A percentile compares a stretch with the other conserved stretches of the same genome.
These are phyloP conservation scores for Wolfiporia cocos DNA, from an alignment of 1,284 basidiomycete genomes.

Conservation along the genomic window DNA sequence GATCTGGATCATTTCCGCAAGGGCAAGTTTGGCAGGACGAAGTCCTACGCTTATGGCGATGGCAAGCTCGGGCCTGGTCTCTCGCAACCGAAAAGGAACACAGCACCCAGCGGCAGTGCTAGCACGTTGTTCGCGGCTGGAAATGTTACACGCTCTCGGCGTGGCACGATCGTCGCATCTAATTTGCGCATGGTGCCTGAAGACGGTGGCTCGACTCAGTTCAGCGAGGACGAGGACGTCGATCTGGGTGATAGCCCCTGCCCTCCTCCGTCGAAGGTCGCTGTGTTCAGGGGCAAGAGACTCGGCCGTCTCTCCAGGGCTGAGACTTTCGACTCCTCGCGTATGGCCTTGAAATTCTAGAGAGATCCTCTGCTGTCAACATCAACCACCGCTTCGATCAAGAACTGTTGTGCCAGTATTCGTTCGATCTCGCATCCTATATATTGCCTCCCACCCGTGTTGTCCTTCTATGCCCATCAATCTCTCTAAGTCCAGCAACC, in stretches of 20 bases:
- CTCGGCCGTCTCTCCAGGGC: constrained; percentile 44
- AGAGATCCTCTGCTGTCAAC: background rate
- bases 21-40: constrained; percentile 78
- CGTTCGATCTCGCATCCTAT: too few relatives aligned
- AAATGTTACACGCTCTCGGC: constrained; percentile 53
- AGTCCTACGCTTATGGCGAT: constrained; percentile 87
- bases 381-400: background rate
- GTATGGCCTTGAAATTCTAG: constrained; percentile 20
- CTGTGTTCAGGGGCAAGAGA: constrained; percentile 49
- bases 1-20: constrained; percentile 92
- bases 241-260: constrained; percentile 78
- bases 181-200: constrained; percentile 57
- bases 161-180: constrained; percentile 30
- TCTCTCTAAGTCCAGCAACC: too few relatives aligned
- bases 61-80: constrained; percentile 31
- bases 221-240: constrained; percentile 65
- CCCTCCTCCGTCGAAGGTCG: constrained; percentile 60
- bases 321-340: constrained; percentile 58
- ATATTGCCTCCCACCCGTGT: too few relatives aligned
- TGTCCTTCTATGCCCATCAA: too few relatives aligned
- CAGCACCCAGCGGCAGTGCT: constrained; percentile 40
- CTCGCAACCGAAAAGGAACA: constrained; percentile 48
- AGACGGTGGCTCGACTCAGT: constrained; percentile 48
- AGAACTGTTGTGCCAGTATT: background rate
- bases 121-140: constrained; percentile 61